Base-by-base conservation (phyloP, 768 basidiomycete genomes). In the Suillus fuscotomentosus region DNA sequence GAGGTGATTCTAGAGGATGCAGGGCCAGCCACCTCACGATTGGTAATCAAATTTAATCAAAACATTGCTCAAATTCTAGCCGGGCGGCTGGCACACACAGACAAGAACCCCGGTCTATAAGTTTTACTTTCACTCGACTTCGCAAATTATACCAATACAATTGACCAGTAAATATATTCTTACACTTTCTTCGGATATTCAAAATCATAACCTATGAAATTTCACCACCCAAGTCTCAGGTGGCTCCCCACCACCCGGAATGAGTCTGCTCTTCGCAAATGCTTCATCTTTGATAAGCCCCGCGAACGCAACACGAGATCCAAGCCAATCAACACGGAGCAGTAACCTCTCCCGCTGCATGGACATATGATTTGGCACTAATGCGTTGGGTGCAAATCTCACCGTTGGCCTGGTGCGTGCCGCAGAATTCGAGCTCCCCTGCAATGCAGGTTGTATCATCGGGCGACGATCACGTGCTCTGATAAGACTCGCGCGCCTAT, bases 271-370 rank as follows among this genome's bases (percentile, higher is more conserved):
- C 41, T 14, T 64, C 3, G 65, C 62, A 59, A 65, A 65, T 24
- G 8, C 47, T 3, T 63, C 54, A 27, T 65, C 65, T n/a, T 63
- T 55, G 2, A 47, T 41, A 27, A 65, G 63, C 8, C 65, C 62
- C 14, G 22, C 45, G 34, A 65, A 65, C 0, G 45, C 39, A 24
- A 53, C 43, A 36, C 54, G 41, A 38, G 55, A 56, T 5, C 65
- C 65, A n/a, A 65, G 62, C 65, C 65, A 65, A 34, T 65, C 65
- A 2, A 65, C 45, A 10, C 64, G 64, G 31, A 65, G 64, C 17
- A 65, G 20, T 2, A 24, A 6, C 22, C 7, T 7, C 9, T 54
- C 47, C 15, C 36, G 27, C 7, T 9, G 27, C 39, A 11, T 10
- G 27, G 8, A 22, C 27, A 48, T 31, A 15, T 31, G 11, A n/a